Base-by-base conservation (phyloP, 1,139 yeast species). In the Sugiyamaella novakii region DNA sequence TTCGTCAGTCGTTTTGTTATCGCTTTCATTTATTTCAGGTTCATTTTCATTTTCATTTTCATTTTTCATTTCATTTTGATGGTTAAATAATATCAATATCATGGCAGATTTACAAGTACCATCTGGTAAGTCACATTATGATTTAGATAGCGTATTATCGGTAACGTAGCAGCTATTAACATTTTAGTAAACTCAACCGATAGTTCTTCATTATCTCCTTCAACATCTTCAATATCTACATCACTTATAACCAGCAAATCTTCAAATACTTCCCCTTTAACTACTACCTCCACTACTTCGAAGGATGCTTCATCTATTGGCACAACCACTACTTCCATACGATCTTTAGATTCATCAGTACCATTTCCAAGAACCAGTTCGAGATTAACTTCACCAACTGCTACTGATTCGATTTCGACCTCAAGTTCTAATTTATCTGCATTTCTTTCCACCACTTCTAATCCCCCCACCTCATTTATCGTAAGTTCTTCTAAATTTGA, bases 61-160 rank as follows among this genome's bases (percentile, higher is more conserved):
- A n/a, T n/a, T n/a, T n/a, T n/a, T n/a, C n/a, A n/a, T 24, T 12
- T 6, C 31, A 6, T 5, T 25, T 37, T 10, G 28, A 15, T n/a
- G 39, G 24, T n/a, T n/a, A n/a, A n/a, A n/a, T n/a, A n/a, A n/a
- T n/a, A n/a, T n/a, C n/a, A n/a, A n/a, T 8, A 27, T n/a, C 22
- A 37, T 37, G 41, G 41, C 41, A 6, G 41, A 37, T 25, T 14
- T 7, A 12, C 41, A 37, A 27, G 31, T 37, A 15, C 24, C 22
- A 12, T 37, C 41, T 37, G 41, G 41, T 37, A 17, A 37, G 41
- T 37, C n/a, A n/a, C n/a, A n/a, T n/a, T n/a, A n/a, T n/a, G n/a
- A n/a, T n/a, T n/a, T n/a, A n/a, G n/a, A n/a, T n/a, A n/a, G n/a
- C n/a, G n/a, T n/a, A n/a, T n/a, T n/a, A n/a, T n/a, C n/a, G n/a